Evolutionary conservation across 805 yeast genomes (phyloP), one percentile per base, ranked within the genome.

Genomic region (Kazachstania bromeliacearum): DNA sequence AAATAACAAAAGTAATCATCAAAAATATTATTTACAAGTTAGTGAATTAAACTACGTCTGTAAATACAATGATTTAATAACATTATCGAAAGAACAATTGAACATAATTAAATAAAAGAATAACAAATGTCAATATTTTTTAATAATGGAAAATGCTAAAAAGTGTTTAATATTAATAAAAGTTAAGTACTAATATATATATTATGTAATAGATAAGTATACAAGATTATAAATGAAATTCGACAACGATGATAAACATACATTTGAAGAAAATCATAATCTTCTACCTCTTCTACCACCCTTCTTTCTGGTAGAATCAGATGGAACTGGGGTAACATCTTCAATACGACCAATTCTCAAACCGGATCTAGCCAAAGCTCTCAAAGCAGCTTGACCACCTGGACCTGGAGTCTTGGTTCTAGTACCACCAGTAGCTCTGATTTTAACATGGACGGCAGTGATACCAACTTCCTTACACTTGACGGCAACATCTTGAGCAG

Each of bases 231-330:
- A 26, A 17, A 26, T 13, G 15, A 10, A 26, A 8, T 5, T 12
- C 9, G 15, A 12, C n/a, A 13, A n/a, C 12, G 25, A 14, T 15
- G 10, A 20, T n/a, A 19, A 7, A 7, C 12, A n/a, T n/a, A n/a
- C 5, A 13, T 19, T 12, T 22, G 5, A n/a, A 9, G 15, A 4
- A 40, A 57, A 57, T 73, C 71, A 85, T 74, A 88, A 82, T 84
- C 99, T 87, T 82, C 98, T 89, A 89, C 99, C 99, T 81, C 99
- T 88, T 79, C 98, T 92, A 85, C 99, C 99, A 85, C 98, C 98
- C 94, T 92, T 94, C 85, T 89, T 85, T 83, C 99, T 92, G 71
- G 98, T 94, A 63, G 97, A 88, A 74, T 92, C 99, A 59, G 98
- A 92, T 71, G 99, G 99, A 63, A 92, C 88, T 71, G 98, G 98